phyloP scores from a whole-genome alignment of 164 flowering plant genomes.

The Chimonanthus salicifolius region DNA sequence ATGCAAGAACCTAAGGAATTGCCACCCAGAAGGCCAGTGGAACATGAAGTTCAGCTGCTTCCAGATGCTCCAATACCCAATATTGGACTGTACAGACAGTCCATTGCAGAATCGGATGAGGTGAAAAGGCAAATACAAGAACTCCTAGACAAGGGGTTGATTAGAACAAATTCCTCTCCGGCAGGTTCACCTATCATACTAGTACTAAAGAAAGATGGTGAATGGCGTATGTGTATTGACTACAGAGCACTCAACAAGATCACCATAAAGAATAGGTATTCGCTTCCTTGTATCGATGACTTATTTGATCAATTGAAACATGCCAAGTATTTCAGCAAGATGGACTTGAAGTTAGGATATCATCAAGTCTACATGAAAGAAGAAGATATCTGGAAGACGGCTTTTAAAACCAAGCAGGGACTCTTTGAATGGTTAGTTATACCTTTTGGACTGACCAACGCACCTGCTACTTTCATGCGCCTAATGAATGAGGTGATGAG shows the following conservation, averaged over 20 bases:
- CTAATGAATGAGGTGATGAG: too few species aligned
- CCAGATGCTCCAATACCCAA: slow-evolving; percentile 3
- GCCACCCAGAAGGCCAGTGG: not conserved
- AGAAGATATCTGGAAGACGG: not conserved
- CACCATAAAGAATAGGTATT: not conserved
- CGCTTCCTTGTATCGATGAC: not conserved
- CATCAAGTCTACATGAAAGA: not conserved
- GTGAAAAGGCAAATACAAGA: not conserved
- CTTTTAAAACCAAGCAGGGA: not conserved
- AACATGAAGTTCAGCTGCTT: not conserved
- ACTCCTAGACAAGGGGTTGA: slow-evolving; percentile 10
- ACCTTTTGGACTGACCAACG: not conserved
- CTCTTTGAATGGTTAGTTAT: not conserved
- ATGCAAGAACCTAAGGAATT: not conserved
- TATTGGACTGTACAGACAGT: too few species aligned
- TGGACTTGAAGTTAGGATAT: not conserved
- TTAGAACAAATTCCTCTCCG: not conserved
- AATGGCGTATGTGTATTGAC: not conserved
- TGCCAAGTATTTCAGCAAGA: not conserved
- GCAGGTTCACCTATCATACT: not conserved
- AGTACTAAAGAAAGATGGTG: not conserved
- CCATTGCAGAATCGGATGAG: not conserved
- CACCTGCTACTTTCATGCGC: not conserved
- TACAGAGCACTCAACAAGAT: slow-evolving; percentile 2
- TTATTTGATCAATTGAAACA: slow-evolving; percentile 1